Evolutionary conservation across 768 basidiomycete species (phyloP), one percentile per base, ranked within the genome.

Genomic region (Boletus speciosus): DNA sequence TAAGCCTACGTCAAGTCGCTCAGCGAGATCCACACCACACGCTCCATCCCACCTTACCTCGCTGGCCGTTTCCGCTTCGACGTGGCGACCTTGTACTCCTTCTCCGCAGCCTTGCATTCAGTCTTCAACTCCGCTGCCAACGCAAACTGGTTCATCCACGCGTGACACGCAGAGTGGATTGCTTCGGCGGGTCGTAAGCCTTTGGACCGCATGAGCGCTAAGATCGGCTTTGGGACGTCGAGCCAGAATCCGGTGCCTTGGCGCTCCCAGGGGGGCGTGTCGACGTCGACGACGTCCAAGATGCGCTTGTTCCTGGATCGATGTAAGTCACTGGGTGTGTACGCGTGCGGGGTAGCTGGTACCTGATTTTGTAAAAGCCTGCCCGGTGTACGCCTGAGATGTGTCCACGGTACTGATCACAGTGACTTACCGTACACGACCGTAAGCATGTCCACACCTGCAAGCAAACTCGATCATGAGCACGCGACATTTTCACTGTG

Each of bases 341-440:
- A 10, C 4, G 16, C 32, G 31, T 14, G n/a, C 0, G 12, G 5
- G 21, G 12, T 29, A 15, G 5, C 27, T 55, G 71, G 1, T 59
- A 84, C 86, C 84, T 79, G 45, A 92, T 78, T 66, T 94, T 94
- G 74, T 85, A 89, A 66, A 86, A 94, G 0, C 92, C 86, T 89
- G n/a, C 19, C 54, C 14, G 47, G 23, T n/a, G 34, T 44, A 16
- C 44, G 34, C 38, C 6, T 27, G 44, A 15, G 15, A 49, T n/a
- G 6, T 19, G 10, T 44, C 15, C 1, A 51, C 47, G 14, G 37
- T 45, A 23, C 12, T 21, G 9, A 39, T 45, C 36, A 11, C 9
- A 32, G 31, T 32, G 25, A 54, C 80, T 43, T 62, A 88, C 88
- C 92, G 61, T 82, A 94, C 3, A 95, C 87, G 55, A 86, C 77